Percentiles rank a stretch among this genome's conserved stretches.
These are phyloP conservation scores for Lathyrus aphaca DNA, from an alignment of 306 rosid species.

Conservation along the genomic window DNA sequence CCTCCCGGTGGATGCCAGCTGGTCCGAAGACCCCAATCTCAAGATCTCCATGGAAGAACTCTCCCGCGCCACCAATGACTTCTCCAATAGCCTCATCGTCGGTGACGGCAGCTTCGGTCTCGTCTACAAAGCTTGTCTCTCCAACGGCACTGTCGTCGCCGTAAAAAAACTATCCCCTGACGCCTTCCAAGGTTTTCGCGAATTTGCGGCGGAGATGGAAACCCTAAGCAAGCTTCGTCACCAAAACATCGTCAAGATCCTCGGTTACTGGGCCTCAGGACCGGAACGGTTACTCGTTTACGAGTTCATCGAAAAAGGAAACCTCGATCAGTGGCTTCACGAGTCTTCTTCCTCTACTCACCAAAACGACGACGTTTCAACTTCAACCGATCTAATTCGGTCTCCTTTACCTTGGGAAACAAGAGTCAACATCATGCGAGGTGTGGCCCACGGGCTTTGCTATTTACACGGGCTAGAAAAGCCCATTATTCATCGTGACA, in stretches of 20 bases:
- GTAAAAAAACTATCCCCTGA: conserved; percentile 78
- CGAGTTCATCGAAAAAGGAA: conserved; percentile 75
- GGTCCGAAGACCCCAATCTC: conserved; percentile 67
- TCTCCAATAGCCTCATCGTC: conserved; percentile 66
- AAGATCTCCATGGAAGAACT: conserved; percentile 71
- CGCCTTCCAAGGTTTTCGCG: conserved; percentile 95
- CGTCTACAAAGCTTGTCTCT: conserved; percentile 80
- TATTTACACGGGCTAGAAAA: conserved; percentile 63
- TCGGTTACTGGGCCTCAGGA: conserved; percentile 79
- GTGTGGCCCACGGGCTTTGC: conserved; percentile 72
- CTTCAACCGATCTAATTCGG: conserved; percentile 19
- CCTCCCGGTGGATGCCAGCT: conserved; percentile 55
- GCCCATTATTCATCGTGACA: conserved; percentile 86
- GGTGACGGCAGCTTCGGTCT: conserved; percentile 96
- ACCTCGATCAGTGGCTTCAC: conserved; percentile 83
- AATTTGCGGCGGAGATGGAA: conserved; percentile 94
- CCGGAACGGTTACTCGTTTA: conserved; percentile 71
- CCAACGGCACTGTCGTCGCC: conserved; percentile 72
- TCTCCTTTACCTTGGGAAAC: conserved; percentile 63
- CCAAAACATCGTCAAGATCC: conserved; percentile 68
- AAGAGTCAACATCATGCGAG: conserved; percentile 56
- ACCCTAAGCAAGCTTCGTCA: conserved; percentile 74
- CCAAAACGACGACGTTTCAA: conserved; percentile 27
- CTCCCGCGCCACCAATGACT: conserved; percentile 66
- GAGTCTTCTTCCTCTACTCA: conserved; percentile 37